These are phyloP conservation scores for Paxillus rubicundulus DNA, from an alignment of 768 basidiomycete species.

Conservation along the genomic window DNA sequence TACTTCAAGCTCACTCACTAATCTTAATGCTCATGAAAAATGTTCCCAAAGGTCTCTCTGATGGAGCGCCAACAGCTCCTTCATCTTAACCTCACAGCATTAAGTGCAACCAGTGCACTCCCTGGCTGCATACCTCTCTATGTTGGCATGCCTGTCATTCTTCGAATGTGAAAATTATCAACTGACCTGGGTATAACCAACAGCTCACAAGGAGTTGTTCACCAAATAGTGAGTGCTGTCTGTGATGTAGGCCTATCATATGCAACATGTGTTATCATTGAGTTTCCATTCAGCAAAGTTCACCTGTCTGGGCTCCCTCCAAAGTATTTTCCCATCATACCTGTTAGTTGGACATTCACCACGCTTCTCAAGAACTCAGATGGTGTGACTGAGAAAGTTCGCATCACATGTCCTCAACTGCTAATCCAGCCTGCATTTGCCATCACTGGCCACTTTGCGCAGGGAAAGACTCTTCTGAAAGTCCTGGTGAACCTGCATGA, in stretches of 20 bases:
- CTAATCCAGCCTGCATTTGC: slow-evolving; percentile 31
- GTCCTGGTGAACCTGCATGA: slow-evolving; percentile 22
- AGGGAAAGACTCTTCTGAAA: slow-evolving; percentile 27
- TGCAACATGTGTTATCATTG: no score
- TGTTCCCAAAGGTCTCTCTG: background rate
- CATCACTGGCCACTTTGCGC: slow-evolving; percentile 30
- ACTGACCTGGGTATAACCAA: slow-evolving; percentile 32
- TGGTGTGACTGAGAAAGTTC: background rate
- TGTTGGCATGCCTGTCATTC: slow-evolving; percentile 32
- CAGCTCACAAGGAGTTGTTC: slow-evolving; percentile 27
- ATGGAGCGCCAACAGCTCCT: background rate
- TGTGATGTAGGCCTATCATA: no score
- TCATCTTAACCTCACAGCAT: background rate
- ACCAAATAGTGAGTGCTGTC: background rate
- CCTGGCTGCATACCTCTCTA: slow-evolving; percentile 25
- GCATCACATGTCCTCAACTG: slow-evolving; percentile 13
- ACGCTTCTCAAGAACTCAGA: background rate
- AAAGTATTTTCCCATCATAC: slow-evolving; percentile 15
- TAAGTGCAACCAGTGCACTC: background rate
- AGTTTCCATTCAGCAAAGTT: slow-evolving; percentile 20
- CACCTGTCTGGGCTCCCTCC: slow-evolving; percentile 13
- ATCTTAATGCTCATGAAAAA: background rate
- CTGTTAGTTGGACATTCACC: slow-evolving; percentile 8
- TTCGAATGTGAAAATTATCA: slow-evolving; percentile 23
- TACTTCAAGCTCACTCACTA: background rate